Conservation (phyloP, 2,329 filamentous ascomycete species). For the Lecanicillium sp. region DNA sequence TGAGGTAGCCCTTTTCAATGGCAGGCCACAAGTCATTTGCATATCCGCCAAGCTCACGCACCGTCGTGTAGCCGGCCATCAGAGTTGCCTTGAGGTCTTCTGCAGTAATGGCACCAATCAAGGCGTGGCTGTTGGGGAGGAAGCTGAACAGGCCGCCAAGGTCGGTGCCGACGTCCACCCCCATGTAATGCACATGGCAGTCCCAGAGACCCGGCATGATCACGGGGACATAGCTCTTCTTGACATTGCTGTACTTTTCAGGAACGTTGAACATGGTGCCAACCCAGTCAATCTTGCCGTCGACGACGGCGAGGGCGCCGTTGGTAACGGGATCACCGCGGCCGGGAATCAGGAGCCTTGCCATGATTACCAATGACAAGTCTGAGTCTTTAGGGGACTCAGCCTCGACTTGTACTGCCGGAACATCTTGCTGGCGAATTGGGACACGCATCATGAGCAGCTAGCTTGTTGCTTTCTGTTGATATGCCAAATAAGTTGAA, state of each 20-base stretch:
- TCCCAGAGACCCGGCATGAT: constrained; percentile 44
- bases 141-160: constrained; percentile 14
- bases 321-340: constrained; percentile 31
- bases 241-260: constrained; percentile 19
- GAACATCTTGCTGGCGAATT: no score
- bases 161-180: constrained; percentile 15
- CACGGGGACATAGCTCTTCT: constrained; percentile 26
- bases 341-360: constrained; percentile 38
- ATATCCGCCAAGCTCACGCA: constrained; percentile 37
- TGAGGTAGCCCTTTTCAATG: constrained; percentile 31
- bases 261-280: constrained; percentile 23
- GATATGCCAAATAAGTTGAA: no score
- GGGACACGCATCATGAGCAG: no score
- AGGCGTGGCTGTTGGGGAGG: constrained; percentile 15
- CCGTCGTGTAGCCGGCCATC: constrained; percentile 38
- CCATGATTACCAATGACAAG: constrained; percentile 12
- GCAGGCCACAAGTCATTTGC: constrained; percentile 31
- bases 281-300: constrained; percentile 30
- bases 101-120: constrained; percentile 32
- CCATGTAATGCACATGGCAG: constrained; percentile 37
- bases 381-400: neutral
- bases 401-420: neutral
- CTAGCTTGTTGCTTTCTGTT: no score
- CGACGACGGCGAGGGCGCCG: constrained; percentile 29
- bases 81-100: constrained; percentile 32